A percentile compares a stretch with the other conserved stretches of the same genome.
These are phyloP conservation scores for Cercospora sesami DNA, from an alignment of 2,329 filamentous ascomycete genomes.

Conservation along the genomic window DNA sequence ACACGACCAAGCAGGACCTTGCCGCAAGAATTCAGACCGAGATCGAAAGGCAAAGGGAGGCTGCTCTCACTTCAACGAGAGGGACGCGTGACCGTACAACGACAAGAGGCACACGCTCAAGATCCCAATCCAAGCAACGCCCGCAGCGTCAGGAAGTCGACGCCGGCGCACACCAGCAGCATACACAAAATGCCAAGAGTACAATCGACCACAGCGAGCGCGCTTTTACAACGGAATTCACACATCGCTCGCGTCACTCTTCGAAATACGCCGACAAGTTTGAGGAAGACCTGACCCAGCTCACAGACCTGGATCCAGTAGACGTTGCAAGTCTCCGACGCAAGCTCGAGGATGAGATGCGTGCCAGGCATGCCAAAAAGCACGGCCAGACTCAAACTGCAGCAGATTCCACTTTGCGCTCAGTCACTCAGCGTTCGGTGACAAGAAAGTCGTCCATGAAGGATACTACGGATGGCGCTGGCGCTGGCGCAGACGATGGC, in stretches of 20 bases:
- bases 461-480: conserved; percentile 46
- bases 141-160: conserved; percentile 8
- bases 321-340: conserved; percentile 57
- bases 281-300: conserved; percentile 50
- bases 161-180: neutral
- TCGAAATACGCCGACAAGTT: conserved; percentile 12
- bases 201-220: neutral
- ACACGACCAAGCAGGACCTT: conserved; percentile 23
- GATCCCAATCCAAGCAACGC: conserved; percentile 21
- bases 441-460: conserved; percentile 58
- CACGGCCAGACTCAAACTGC: conserved; percentile 5
- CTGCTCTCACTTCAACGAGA: neutral
- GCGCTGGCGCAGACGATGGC: conserved; percentile 36
- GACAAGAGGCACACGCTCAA: conserved; percentile 4
- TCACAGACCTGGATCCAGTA: conserved; percentile 56
- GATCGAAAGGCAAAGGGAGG: conserved; percentile 28
- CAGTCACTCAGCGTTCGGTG: conserved; percentile 43
- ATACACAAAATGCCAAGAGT: neutral
- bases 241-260: conserved; percentile 18
- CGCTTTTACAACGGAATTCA: neutral
- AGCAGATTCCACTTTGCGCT: conserved; percentile 44
- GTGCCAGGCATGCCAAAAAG: conserved; percentile 11
- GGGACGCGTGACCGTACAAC: neutral
- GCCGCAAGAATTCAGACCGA: conserved; percentile 35
- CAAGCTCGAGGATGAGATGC: conserved; percentile 54